Evolutionary conservation across 2,329 filamentous ascomycete genomes (phyloP), one percentile per base, ranked within the genome.

Genomic region (Esteya vermicola): DNA sequence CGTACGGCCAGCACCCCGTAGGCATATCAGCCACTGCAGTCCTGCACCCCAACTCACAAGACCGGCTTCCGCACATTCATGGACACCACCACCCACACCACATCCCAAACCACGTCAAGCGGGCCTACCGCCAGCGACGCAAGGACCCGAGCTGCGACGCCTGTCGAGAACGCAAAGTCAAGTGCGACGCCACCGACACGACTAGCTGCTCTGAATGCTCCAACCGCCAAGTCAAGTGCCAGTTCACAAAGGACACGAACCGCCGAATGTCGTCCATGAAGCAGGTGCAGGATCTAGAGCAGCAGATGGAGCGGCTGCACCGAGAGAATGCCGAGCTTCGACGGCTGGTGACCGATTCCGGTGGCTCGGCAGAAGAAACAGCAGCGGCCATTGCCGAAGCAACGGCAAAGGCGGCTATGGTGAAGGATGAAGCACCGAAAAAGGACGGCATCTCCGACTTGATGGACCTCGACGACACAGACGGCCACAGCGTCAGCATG

Each of bases 211-310:
- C 91, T 2, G 91, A 98, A 61, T 98, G 91, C 62, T 91, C 85
- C 5, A 95, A 88, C 57, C 80, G 91, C 48, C 93, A 89, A 55
- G 89, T 96, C 48, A 93, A 93, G 58, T 98, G 91, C 56, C 89
- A 96, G 55, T 98, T 98, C 57, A 98, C 91, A 37, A 98, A 98
- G 62, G 91, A 98, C 61, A 98, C 91, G 12, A 98, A 98, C 57
- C 75, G 91, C 43, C 78, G 91, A 46, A 98, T 98, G 91, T 96
- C 91, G 16, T 96, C 89, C 2, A 96, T 96, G 63, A 98, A 96
- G 73, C 91, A 95, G 65, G 84, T 96, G 12, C 91, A 96, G 60
- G 91, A 98, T 57, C 68, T 98, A 21, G 89, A 96, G 61, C 91
- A 85, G 59, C 88, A 95, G 59, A 75, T 95, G 52, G 74, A 81